These are phyloP conservation scores for Colletotrichum chlorophyti DNA, from an alignment of 2,329 filamentous ascomycete genomes.

Conservation along the genomic window DNA sequence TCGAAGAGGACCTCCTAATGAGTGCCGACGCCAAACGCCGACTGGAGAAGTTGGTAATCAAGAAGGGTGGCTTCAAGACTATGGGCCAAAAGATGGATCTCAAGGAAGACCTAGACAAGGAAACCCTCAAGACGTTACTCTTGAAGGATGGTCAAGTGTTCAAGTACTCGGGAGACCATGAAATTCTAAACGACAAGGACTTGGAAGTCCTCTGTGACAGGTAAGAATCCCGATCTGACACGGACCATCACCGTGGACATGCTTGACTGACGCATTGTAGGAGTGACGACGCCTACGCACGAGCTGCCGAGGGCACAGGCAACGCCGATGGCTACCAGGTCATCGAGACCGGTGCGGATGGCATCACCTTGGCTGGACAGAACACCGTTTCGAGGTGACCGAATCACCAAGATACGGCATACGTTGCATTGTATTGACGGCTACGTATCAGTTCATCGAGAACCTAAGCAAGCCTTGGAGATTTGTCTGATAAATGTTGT, in stretches of 20 bases:
- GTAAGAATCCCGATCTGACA: conserved; percentile 33
- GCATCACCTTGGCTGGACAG: conserved; percentile 43
- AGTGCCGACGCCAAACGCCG: conserved; percentile 91
- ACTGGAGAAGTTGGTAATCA: conserved; percentile 93
- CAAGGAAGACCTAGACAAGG: conserved; percentile 62
- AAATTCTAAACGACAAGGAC: conserved; percentile 78
- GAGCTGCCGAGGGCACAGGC: conserved; percentile 80
- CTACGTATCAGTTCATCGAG: no score
- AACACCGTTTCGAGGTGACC: not conserved
- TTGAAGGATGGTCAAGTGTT: conserved; percentile 76
- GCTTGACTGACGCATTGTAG: no score
- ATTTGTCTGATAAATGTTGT: no score
- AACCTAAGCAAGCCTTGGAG: no score
- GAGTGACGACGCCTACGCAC: conserved; percentile 67
- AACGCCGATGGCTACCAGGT: conserved; percentile 75
- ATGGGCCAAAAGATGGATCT: conserved; percentile 67
- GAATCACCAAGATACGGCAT: not conserved
- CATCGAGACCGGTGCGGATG: conserved; percentile 74
- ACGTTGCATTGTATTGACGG: no score
- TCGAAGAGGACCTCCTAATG: conserved; percentile 86
- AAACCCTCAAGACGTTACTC: conserved; percentile 67
- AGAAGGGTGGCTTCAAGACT: conserved; percentile 84
- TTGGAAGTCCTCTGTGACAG: conserved; percentile 81
- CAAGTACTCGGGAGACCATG: conserved; percentile 62
- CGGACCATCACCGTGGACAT: not conserved